Evolutionary conservation across 176 grass and related monocot species (phyloP).

Genomic region (Zea mays): Zm-B73-REFERENCE-NAM-5.0 NC_050103.1:145721001-145721500

Average conservation of each 20-base stretch:
- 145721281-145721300: constrained; percentile 88
- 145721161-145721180: constrained; percentile 82
- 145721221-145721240: constrained; percentile 92
- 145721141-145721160: neutral
- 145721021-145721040: constrained; percentile 89
- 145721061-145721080: constrained; percentile 83
- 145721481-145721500: constrained; percentile 85
- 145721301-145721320: constrained; percentile 89
- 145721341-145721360: constrained; percentile 67
- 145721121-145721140: no score
- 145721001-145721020: constrained; percentile 74
- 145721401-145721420: neutral
- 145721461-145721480: constrained; percentile 71
- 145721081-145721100: constrained; percentile 89
- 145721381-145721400: neutral
- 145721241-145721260: constrained; percentile 63
- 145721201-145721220: constrained; percentile 74
- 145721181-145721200: constrained; percentile 66
- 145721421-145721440: neutral
- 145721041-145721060: constrained; percentile 77
- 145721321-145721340: constrained; percentile 83
- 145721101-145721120: no score
- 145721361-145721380: no score
- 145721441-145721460: constrained; percentile 89
- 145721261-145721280: constrained; percentile 72